phyloP scores from a whole-genome alignment of 352 stramenopile genomes.

The Phytophthora brassicae region DNA sequence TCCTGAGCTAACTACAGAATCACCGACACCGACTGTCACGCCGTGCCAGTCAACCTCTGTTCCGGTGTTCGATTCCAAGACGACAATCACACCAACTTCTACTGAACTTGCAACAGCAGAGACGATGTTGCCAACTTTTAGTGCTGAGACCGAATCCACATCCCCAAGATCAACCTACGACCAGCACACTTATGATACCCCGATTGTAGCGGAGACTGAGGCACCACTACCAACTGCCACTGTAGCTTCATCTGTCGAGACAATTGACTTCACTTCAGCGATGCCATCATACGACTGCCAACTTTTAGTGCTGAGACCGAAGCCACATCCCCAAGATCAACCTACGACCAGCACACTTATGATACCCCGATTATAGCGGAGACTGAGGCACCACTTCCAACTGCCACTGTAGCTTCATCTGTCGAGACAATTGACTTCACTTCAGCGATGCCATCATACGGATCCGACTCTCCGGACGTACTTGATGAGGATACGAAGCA shows the following conservation, averaged over 20 bases:
- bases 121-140: not conserved
- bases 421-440: no score
- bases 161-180: not conserved
- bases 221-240: not conserved
- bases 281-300: no score
- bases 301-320: no score
- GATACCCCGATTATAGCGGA: constrained; percentile 12
- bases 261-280: constrained; percentile 1
- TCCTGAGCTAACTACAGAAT: not conserved
- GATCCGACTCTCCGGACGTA: not conserved
- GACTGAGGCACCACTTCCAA: constrained; percentile 7
- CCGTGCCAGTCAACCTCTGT: not conserved
- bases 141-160: not conserved
- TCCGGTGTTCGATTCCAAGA: not conserved
- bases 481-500: not conserved
- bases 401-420: not conserved
- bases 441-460: not conserved
- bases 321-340: no score
- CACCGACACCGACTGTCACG: not conserved
- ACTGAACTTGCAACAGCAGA: not conserved
- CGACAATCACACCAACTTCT: constrained; percentile 1
- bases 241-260: not conserved
- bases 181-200: constrained; percentile 5
- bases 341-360: not conserved
- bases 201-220: constrained; percentile 10